Evolutionary conservation across 805 yeast genomes (phyloP), one percentile per base, ranked within the genome.

Genomic region (Wickerhamiella lipophila): DNA sequence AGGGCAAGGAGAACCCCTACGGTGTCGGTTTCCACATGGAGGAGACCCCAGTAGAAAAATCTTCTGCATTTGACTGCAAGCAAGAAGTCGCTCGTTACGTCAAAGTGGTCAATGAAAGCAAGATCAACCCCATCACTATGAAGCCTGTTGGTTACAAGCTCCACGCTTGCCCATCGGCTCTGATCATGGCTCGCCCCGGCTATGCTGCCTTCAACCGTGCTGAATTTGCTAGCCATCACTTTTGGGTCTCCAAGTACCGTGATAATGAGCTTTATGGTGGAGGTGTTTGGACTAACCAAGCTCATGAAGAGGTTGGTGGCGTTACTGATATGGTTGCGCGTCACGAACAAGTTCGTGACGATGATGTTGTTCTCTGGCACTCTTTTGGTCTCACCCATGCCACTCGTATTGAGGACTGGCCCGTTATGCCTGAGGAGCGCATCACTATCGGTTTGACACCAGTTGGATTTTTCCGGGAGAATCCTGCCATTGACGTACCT

Each of bases 271-370:
- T 81, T 58, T 83, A 69, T 56, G 86, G 87, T 47, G 88, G 87
- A 50, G 94, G 94, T 64, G 89, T 81, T 62, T 82, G 83, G 71
- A 83, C 94, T 52, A 83, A 83, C 67, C 94, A 83, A 68, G 78
- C 88, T 6, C 73, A 73, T 49, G 86, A 85, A 61, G 63, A 83
- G 50, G 77, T 76, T 36, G 72, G 67, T 32, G 62, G 62, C 38
- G 55, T 54, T 9, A 34, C 50, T n/a, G 60, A 57, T 36, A 58
- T 59, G 19, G 56, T 58, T 3, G 53, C 51, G 3, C 59, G 62
- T 42, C 51, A 53, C 25, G 83, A 87, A 81, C 79, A 80, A 34
- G 74, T 79, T 58, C 80, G 62, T 19, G 74, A 82, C 65, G 78
- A 78, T 18, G 88, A 83, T 57, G 62, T 77, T 49, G 86, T 83